These are phyloP conservation scores for Saccharomycopsis sp. DNA, from an alignment of 805 yeast species.

Conservation along the genomic window DNA sequence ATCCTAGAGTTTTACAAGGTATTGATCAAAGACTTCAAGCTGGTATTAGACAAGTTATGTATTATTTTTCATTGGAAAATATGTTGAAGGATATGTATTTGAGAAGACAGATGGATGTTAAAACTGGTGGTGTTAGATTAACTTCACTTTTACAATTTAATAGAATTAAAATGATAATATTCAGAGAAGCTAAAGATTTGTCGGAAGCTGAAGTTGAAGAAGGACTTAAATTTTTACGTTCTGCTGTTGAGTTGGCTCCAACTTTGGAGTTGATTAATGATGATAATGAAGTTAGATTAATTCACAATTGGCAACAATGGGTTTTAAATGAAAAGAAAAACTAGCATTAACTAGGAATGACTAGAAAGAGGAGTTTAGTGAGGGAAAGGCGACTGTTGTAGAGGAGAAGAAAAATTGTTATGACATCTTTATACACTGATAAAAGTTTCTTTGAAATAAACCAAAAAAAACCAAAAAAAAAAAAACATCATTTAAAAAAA, in stretches of 20 bases:
- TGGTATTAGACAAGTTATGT: conserved; percentile 64
- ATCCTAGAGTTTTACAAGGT: conserved; percentile 13
- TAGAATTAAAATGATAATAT: conserved; percentile 55
- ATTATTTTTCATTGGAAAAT: conserved; percentile 86
- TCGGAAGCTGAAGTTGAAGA: conserved; percentile 46
- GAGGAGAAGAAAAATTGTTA: background rate
- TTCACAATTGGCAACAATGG: conserved; percentile 57
- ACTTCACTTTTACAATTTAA: conserved; percentile 59
- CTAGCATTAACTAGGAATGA: background rate
- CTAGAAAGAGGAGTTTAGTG: background rate
- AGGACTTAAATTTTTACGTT: conserved; percentile 35
- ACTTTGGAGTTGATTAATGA: conserved; percentile 32
- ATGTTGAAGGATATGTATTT: conserved; percentile 77
- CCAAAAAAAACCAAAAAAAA: background rate
- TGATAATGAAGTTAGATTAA: conserved; percentile 55
- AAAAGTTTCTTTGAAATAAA: background rate
- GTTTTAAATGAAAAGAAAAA: conserved; percentile 33
- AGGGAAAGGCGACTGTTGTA: background rate
- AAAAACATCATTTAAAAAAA: background rate
- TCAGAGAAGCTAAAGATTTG: conserved; percentile 42
- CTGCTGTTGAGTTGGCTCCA: conserved; percentile 32
- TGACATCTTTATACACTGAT: background rate
- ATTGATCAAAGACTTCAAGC: conserved; percentile 24
- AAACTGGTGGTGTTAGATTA: conserved; percentile 66
- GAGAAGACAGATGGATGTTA: conserved; percentile 67